Base-by-base conservation (phyloP, 176 grass and related monocot genomes). In the Alloteropsis semialata region DNA sequence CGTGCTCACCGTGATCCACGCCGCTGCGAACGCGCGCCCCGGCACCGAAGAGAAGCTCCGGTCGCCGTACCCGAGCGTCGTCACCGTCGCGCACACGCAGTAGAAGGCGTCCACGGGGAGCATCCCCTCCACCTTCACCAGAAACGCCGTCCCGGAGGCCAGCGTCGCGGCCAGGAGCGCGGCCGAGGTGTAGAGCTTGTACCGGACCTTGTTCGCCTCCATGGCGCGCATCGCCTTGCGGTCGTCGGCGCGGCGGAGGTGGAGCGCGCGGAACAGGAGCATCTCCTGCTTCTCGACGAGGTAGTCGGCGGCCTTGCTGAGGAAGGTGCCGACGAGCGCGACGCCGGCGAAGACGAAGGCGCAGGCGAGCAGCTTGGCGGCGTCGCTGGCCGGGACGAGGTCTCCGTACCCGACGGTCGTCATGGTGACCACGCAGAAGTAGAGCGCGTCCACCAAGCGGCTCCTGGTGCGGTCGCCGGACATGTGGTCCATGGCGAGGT, bases 31-130 rank as follows among this genome's bases (percentile, higher is more conserved):
- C 16, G 76, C 63, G 80, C 88, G 58, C 21, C 94, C 91, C 5
- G 4, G 22, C 48, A 16, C 0, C 5, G 91, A 82, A 32, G 44
- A 34, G 86, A 96, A 96, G 81, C 83, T 87, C 60, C 71, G 29
- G 69, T 93, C 90, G 10, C 93, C 93, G 59, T 96, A 96, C 44
- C 93, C 90, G 0, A 93, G 88, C n/a, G 90, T 93, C 15, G 90
- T 96, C 51, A 96, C 88, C 64, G 88, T 93, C 21, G 76, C 90
- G 76, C 92, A 92, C 37, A 85, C 85, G 65, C 89, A 75, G 67
- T 93, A 97, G 61, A 97, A 24, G 3, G 91, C 84, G 71, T 93
- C 84, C 37, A 93, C 82, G 55, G 25, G 72, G 13, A 65, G 50
- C 54, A 97, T 79, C 68, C 87, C 74, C 5, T 97, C 88, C 11